A percentile compares a stretch with the other conserved stretches of the same genome.
These are phyloP conservation scores for Haberlea rhodopensis DNA, from an alignment of 257 asterid genomes.

Conservation along the genomic window DNA sequence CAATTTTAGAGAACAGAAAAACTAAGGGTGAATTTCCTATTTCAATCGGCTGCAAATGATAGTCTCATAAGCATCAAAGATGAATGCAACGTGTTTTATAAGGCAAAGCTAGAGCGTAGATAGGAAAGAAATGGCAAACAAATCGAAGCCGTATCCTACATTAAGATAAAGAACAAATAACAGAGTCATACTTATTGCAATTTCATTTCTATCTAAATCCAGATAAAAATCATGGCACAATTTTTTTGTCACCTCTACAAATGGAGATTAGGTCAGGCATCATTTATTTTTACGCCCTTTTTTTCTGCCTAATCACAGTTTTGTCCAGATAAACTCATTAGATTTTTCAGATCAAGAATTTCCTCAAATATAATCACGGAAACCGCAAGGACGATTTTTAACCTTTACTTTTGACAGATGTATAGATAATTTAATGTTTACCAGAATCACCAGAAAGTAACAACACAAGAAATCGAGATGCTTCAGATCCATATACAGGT, in stretches of 20 bases:
- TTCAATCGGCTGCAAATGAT: not conserved
- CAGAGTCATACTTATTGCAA: not conserved
- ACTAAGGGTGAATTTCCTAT: not conserved
- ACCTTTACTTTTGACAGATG: not conserved
- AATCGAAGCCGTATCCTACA: not conserved
- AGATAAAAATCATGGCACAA: conserved; percentile 17
- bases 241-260: conserved; percentile 2
- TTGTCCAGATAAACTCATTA: not conserved
- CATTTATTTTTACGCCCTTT: not conserved
- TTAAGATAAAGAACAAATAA: not conserved
- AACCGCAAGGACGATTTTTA: not conserved
- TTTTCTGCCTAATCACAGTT: not conserved
- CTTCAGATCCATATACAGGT: conserved; percentile 23
- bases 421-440: not conserved
- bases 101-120: conserved; percentile 5
- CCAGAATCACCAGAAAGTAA: conserved; percentile 12
- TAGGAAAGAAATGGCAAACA: conserved; percentile 3
- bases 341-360: conserved; percentile 7
- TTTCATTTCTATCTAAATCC: conserved; percentile 14
- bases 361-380: conserved; percentile 9
- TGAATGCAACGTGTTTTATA: conserved; percentile 18
- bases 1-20: conserved; percentile 14
- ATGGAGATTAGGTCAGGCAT: not conserved
- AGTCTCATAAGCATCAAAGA: not conserved
- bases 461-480: conserved; percentile 17